phyloP scores from a whole-genome alignment of 208 protist genomes.

The Strigomonas culicis region DNA sequence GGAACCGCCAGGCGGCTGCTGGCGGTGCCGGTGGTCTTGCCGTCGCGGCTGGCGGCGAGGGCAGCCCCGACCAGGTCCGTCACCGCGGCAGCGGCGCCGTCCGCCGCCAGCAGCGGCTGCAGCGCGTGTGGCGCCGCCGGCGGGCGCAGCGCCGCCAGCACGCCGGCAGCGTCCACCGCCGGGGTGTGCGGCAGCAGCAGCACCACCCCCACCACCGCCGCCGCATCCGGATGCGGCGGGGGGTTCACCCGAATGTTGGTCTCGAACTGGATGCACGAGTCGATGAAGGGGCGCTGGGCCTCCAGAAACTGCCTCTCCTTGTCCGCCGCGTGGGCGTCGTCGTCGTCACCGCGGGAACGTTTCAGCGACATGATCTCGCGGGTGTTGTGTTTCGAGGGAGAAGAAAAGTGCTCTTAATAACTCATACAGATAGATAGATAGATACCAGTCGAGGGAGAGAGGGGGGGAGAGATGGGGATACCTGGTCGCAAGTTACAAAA shows the following conservation, averaged over 20 bases:
- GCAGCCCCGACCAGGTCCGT: neutral
- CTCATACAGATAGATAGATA: neutral
- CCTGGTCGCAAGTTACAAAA: neutral
- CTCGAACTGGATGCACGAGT: too few relatives aligned
- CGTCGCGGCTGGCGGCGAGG: constrained; percentile 22
- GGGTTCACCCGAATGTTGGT: too few relatives aligned
- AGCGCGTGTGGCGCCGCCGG: neutral
- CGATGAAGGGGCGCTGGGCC: too few relatives aligned
- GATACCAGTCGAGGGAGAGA: neutral
- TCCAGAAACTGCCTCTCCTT: too few relatives aligned
- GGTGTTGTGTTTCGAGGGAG: too few relatives aligned
- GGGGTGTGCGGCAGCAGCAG: too few relatives aligned
- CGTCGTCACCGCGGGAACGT: too few relatives aligned
- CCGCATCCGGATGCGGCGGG: too few relatives aligned
- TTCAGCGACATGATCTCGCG: too few relatives aligned
- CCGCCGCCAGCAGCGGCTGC: neutral
- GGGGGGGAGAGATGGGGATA: neutral
- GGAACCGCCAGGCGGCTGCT: constrained; percentile 11
- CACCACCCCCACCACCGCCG: too few relatives aligned
- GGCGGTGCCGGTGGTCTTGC: constrained; percentile 25
- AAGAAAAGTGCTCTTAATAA: neutral
- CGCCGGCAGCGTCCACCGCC: too few relatives aligned
- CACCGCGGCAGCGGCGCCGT: neutral
- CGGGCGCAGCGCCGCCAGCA: neutral
- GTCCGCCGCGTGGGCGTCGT: too few relatives aligned